phyloP scores from a whole-genome alignment of 2,329 filamentous ascomycete species.

The Ceratocystis harringtonii region DNA sequence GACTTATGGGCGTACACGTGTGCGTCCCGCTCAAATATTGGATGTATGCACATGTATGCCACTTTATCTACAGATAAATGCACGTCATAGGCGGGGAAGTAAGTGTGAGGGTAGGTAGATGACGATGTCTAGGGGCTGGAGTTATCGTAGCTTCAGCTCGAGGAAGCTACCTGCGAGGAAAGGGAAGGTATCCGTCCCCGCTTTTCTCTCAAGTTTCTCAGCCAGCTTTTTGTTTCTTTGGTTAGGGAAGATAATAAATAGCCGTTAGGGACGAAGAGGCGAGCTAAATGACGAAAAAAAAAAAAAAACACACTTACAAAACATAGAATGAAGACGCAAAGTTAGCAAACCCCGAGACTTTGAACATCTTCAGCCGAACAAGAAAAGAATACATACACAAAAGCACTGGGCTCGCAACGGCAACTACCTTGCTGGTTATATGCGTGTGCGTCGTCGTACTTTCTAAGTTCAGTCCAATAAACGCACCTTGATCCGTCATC shows the following conservation, averaged over 20 bases:
- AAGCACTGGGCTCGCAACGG: conserved; percentile 4
- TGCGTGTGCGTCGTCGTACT: not conserved
- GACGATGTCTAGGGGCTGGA: no score
- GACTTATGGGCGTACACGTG: not conserved
- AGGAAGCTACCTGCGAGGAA: no score
- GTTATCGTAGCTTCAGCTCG: no score
- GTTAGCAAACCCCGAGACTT: not conserved
- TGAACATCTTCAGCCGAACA: not conserved
- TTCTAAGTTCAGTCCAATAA: conserved; percentile 1
- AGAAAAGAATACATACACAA: not conserved
- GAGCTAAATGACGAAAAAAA: no score
- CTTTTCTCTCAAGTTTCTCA: no score
- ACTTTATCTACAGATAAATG: not conserved
- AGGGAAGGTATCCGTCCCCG: no score
- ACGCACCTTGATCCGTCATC: conserved; percentile 4
- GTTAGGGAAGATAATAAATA: no score
- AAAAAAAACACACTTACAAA: not conserved
- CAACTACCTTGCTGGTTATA: conserved; percentile 1
- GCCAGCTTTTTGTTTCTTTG: no score
- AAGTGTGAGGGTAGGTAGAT: not conserved
- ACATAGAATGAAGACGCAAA: not conserved
- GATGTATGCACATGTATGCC: not conserved
- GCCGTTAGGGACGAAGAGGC: no score
- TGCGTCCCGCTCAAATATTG: not conserved
- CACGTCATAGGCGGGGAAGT: not conserved